phyloP scores from a whole-genome alignment of 352 stramenopile genomes.

The Aphanomyces stellatus region DNA sequence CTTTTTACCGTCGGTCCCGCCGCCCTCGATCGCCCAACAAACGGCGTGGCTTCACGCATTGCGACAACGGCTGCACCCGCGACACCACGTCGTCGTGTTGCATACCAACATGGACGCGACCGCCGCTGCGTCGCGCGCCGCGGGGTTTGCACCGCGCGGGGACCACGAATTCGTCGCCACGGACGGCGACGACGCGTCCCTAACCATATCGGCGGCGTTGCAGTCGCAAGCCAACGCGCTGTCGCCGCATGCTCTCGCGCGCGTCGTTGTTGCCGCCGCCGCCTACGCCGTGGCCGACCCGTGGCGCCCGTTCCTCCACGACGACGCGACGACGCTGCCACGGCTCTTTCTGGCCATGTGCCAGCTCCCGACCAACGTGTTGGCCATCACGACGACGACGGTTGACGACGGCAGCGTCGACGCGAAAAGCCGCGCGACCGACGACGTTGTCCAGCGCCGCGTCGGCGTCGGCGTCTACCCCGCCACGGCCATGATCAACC shows the following conservation, averaged over 20 bases:
- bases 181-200: neutral
- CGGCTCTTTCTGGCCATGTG: neutral
- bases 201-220: too few species aligned
- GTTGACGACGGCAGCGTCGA: neutral
- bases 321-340: neutral
- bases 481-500: constrained; percentile 2
- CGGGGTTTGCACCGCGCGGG: too few species aligned
- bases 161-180: neutral
- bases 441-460: neutral
- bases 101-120: too few species aligned
- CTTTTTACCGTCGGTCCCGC: too few species aligned
- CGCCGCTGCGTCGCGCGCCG: too few species aligned
- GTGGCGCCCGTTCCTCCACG: neutral
- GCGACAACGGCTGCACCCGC: too few species aligned
- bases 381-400: constrained; percentile 10
- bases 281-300: neutral
- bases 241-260: neutral
- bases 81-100: too few species aligned
- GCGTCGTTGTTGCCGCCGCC: neutral
- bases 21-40: too few species aligned
- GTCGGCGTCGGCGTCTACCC: neutral
- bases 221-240: neutral
- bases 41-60: too few species aligned
- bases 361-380: neutral
- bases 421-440: neutral